These are phyloP conservation scores for Maudiozyma bulderi DNA, from an alignment of 805 yeast genomes.

Conservation along the genomic window DNA sequence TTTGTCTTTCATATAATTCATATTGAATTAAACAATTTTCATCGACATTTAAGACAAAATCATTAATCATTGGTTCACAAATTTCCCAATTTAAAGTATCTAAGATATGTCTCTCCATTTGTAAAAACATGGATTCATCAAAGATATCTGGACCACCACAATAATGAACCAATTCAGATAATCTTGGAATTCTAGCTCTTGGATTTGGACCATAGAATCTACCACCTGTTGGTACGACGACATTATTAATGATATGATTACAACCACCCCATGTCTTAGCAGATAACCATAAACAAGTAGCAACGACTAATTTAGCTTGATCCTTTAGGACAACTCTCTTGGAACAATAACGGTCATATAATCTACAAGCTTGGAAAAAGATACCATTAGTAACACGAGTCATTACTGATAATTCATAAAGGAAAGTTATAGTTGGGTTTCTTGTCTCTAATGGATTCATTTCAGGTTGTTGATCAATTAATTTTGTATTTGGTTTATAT, in stretches of 20 bases:
- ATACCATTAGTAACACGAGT: conserved; percentile 59
- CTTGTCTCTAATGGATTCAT: conserved; percentile 59
- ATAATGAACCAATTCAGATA: conserved; percentile 58
- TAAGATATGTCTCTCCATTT: conserved; percentile 71
- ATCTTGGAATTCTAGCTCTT: conserved; percentile 64
- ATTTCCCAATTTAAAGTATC: conserved; percentile 65
- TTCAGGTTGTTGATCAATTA: conserved; percentile 85
- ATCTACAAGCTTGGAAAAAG: conserved; percentile 55
- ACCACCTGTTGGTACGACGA: conserved; percentile 45
- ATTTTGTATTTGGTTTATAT: conserved; percentile 45
- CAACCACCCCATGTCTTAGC: conserved; percentile 76
- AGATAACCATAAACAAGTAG: conserved; percentile 89
- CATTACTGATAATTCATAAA: conserved; percentile 60
- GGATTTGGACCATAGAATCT: conserved; percentile 61
- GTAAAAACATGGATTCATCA: conserved; percentile 50
- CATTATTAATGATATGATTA: conserved; percentile 50
- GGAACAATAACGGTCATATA: conserved; percentile 87
- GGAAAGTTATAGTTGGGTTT: conserved; percentile 65
- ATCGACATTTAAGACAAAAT: conserved; percentile 36
- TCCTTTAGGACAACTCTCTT: conserved; percentile 74
- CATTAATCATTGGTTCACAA: conserved; percentile 49
- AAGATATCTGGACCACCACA: conserved; percentile 55
- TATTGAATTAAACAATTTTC: conserved; percentile 36
- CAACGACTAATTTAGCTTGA: conserved; percentile 83
- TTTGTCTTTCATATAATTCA: conserved; percentile 27